Percentiles rank a stretch among this genome's conserved stretches.
These are phyloP conservation scores for Pycnococcus provasolii DNA, from an alignment of 139 green algal species.

Conservation along the genomic window DNA sequence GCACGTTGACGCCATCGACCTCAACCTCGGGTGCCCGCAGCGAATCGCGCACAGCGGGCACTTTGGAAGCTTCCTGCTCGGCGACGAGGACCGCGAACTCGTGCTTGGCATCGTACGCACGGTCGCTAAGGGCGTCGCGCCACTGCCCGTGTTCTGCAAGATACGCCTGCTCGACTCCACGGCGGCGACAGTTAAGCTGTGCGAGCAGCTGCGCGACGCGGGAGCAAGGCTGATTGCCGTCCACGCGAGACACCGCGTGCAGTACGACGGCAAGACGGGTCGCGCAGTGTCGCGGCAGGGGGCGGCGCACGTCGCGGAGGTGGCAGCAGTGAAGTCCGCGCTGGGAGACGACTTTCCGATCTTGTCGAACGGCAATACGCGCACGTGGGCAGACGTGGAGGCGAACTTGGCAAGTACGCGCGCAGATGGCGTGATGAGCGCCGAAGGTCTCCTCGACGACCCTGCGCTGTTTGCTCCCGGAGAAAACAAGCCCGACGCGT, in stretches of 20 bases:
- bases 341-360: too few species aligned
- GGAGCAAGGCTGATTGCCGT: constrained; percentile 80
- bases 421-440: constrained; percentile 70
- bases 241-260: constrained; percentile 68
- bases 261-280: too few species aligned
- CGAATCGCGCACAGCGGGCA: constrained; percentile 63
- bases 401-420: constrained; percentile 61
- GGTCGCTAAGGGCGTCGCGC: too few species aligned
- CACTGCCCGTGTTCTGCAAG: too few species aligned
- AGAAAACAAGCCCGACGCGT: too few species aligned
- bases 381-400: constrained; percentile 45
- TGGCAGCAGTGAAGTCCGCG: too few species aligned
- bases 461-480: constrained; percentile 56
- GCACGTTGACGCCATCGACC: constrained; percentile 75
- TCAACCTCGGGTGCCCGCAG: constrained; percentile 94
- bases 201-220: too few species aligned
- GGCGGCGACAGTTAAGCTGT: too few species aligned
- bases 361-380: constrained; percentile 79
- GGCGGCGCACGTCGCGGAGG: too few species aligned
- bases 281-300: too few species aligned
- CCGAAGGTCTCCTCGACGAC: constrained; percentile 71
- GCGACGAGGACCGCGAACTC: constrained; percentile 37
- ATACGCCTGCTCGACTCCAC: too few species aligned
- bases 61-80: constrained; percentile 83
- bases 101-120: too few species aligned